phyloP scores from a whole-genome alignment of 2,329 filamentous ascomycete species.

The Cytospora mali region DNA sequence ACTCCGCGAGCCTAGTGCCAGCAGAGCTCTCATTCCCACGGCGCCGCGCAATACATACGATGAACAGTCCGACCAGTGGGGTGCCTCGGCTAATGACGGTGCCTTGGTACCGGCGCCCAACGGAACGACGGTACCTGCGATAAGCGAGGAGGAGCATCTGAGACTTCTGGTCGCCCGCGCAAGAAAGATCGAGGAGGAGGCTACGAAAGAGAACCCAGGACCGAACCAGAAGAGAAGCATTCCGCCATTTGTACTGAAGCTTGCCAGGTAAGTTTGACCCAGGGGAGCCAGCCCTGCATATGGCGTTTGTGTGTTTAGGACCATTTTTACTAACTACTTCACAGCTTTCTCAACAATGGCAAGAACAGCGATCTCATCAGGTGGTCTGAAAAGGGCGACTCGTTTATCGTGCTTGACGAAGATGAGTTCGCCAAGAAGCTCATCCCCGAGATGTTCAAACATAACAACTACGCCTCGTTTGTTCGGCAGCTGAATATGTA shows the following conservation, averaged over 20 bases:
- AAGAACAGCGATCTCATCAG: conserved; percentile 94
- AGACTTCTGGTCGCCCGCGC: conserved; percentile 51
- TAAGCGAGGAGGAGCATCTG: conserved; percentile 74
- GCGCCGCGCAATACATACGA: conserved; percentile 38
- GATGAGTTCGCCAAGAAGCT: conserved; percentile 98
- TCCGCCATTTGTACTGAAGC: conserved; percentile 94
- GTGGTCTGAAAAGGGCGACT: conserved; percentile 96
- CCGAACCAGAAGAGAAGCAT: conserved; percentile 50
- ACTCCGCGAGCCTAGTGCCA: conserved; percentile 55
- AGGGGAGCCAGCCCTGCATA: conserved; percentile 15
- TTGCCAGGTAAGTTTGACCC: conserved; percentile 75
- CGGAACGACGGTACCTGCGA: conserved; percentile 47
- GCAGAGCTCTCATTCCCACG: conserved; percentile 52
- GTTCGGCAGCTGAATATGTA: conserved; percentile 96
- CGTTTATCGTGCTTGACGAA: conserved; percentile 94
- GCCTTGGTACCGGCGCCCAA: conserved; percentile 41
- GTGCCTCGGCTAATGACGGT: conserved; percentile 47
- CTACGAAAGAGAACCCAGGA: conserved; percentile 76
- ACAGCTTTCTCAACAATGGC: conserved; percentile 87
- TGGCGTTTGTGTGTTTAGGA: background rate
- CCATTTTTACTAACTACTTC: conserved; percentile 29
- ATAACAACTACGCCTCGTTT: conserved; percentile 97
- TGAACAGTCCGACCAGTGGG: conserved; percentile 38
- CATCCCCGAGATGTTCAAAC: conserved; percentile 97
- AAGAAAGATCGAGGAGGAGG: conserved; percentile 77